A percentile compares a stretch with the other conserved stretches of the same genome.
Evolutionary conservation across 345 rosid genomes (phyloP).

Genomic region (Diplotaxis tenuifolia): DNA sequence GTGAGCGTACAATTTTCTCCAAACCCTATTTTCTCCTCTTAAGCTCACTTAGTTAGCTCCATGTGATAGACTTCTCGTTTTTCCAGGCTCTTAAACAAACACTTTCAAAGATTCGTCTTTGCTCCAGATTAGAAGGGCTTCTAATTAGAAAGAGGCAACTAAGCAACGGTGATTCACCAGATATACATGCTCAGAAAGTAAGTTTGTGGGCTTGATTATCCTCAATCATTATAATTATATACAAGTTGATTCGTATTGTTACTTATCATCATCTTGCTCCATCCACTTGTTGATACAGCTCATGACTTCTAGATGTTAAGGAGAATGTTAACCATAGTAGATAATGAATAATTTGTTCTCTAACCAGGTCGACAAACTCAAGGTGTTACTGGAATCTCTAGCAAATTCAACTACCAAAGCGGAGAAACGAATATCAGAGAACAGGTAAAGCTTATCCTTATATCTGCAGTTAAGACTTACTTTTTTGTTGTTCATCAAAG

Average conservation of each 20-base stretch:
- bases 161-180: conserved; percentile 78
- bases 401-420: conserved; percentile 73
- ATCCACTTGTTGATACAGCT: background rate
- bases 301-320: conserved; percentile 10
- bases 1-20: conserved; percentile 37
- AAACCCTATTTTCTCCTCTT: background rate
- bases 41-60: background rate
- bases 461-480: background rate
- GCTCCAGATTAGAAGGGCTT: conserved; percentile 82
- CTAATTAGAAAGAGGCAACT: conserved; percentile 63
- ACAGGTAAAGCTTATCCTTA: conserved; percentile 47
- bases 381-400: conserved; percentile 87
- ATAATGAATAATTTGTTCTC: conserved; percentile 22
- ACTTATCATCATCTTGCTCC: background rate
- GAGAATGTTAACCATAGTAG: background rate
- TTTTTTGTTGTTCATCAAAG: background rate
- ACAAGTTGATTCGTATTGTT: background rate
- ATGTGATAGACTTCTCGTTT: conserved; percentile 20
- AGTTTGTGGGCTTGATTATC: conserved; percentile 1
- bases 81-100: conserved; percentile 80
- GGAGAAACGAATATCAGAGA: conserved; percentile 81
- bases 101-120: conserved; percentile 64
- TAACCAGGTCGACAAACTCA: conserved; percentile 83
- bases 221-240: background rate
- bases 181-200: conserved; percentile 94